phyloP scores from a whole-genome alignment of 352 stramenopile species.

The Phytophthora pini region DNA sequence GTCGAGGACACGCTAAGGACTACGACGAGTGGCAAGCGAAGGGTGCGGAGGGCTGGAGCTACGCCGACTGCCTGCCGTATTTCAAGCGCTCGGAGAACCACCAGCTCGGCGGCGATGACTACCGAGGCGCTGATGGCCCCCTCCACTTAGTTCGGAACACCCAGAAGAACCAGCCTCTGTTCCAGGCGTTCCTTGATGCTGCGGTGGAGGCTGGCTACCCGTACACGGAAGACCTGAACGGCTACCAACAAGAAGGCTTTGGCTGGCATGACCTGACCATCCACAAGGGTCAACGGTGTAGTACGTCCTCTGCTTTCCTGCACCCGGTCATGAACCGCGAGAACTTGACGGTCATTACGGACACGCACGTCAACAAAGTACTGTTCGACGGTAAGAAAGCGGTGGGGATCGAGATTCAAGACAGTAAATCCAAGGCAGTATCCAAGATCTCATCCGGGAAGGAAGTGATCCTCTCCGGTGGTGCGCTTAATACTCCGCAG shows the following conservation, averaged over 20 bases:
- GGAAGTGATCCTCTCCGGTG: slow-evolving; percentile 86
- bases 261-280: slow-evolving; percentile 89
- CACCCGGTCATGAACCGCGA: slow-evolving; percentile 60
- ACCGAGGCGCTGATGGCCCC: slow-evolving; percentile 75
- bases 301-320: slow-evolving; percentile 66
- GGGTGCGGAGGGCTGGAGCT: slow-evolving; percentile 80
- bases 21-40: slow-evolving; percentile 84
- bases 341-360: slow-evolving; percentile 77
- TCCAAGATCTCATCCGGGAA: slow-evolving; percentile 65
- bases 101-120: slow-evolving; percentile 69
- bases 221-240: slow-evolving; percentile 87
- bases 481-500: slow-evolving; percentile 87
- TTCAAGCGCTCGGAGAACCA: slow-evolving; percentile 84
- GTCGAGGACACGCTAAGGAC: slow-evolving; percentile 82
- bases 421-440: slow-evolving; percentile 57
- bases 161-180: slow-evolving; percentile 77
- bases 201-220: slow-evolving; percentile 81
- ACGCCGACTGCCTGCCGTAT: slow-evolving; percentile 85
- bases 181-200: slow-evolving; percentile 86
- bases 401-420: slow-evolving; percentile 67
- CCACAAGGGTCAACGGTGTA: slow-evolving; percentile 78
- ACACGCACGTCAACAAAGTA: slow-evolving; percentile 85
- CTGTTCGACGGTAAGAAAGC: slow-evolving; percentile 79
- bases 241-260: slow-evolving; percentile 86
- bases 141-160: slow-evolving; percentile 70